phyloP scores from a whole-genome alignment of 768 basidiomycete species.

The Peribolospora baueri region DNA sequence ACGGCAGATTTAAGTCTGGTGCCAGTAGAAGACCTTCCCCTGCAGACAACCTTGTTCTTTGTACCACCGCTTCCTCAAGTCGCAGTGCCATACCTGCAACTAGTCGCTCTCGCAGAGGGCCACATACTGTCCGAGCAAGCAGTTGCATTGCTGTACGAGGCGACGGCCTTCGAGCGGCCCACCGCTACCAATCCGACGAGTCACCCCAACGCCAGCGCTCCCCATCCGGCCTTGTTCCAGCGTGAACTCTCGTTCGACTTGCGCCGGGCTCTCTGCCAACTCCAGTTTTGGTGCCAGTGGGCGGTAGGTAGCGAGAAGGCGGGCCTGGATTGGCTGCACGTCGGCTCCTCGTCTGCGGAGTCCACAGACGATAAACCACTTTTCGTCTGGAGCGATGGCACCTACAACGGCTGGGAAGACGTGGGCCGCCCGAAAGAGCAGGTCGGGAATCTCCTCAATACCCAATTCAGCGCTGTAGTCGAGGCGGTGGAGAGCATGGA shows the following conservation, averaged over 20 bases:
- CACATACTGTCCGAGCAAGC: conserved; percentile 16
- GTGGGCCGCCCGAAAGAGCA: too few species aligned
- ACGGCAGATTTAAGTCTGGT: conserved; percentile 42
- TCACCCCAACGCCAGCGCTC: conserved; percentile 22
- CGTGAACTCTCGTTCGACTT: conserved; percentile 30
- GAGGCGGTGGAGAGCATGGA: too few species aligned
- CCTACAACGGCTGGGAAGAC: too few species aligned
- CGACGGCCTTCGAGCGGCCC: background rate
- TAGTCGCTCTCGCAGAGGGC: conserved; percentile 36
- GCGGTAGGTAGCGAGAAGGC: background rate
- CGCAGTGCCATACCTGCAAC: conserved; percentile 43
- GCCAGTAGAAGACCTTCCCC: conserved; percentile 45
- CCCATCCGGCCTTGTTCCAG: conserved; percentile 11
- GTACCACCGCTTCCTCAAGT: conserved; percentile 31
- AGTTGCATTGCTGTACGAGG: conserved; percentile 22
- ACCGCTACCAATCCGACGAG: conserved; percentile 15
- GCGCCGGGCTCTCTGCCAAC: conserved; percentile 34
- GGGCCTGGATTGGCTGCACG: conserved; percentile 4
- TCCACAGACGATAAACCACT: too few species aligned
- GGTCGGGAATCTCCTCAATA: too few species aligned
- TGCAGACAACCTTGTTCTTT: conserved; percentile 49
- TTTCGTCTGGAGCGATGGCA: too few species aligned
- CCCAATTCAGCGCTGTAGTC: too few species aligned
- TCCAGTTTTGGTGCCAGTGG: conserved; percentile 27
- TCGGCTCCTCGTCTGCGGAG: background rate